A percentile compares a stretch with the other conserved stretches of the same genome.
Evolutionary conservation across 345 rosid species (phyloP).

Genomic region (Lumnitzera littorea): DNA sequence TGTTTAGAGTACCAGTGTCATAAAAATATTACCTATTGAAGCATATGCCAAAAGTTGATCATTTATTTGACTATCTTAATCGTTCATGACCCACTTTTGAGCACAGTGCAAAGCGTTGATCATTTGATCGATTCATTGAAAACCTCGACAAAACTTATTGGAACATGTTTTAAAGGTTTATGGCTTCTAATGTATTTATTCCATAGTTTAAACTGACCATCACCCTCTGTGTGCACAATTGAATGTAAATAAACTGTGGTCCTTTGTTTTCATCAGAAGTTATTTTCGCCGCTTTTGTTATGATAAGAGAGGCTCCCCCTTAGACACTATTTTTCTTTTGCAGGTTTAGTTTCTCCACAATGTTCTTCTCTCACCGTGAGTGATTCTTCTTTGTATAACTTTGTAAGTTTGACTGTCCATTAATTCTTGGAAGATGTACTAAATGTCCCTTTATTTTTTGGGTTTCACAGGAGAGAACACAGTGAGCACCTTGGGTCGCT

Average conservation of each 20-base stretch:
- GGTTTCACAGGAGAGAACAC: slow-evolving; percentile 76
- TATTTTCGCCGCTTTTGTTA: background rate
- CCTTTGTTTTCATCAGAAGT: background rate
- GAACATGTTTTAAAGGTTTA: too few species aligned
- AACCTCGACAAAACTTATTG: too few species aligned
- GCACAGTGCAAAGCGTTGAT: too few species aligned
- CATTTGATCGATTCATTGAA: too few species aligned
- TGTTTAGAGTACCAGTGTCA: too few species aligned
- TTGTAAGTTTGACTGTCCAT: slow-evolving; percentile 2
- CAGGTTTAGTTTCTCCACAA: slow-evolving; percentile 99
- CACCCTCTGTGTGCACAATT: too few species aligned
- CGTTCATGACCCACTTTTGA: too few species aligned
- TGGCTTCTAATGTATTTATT: too few species aligned
- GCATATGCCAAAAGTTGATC: too few species aligned
- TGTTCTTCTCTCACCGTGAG: slow-evolving; percentile 98
- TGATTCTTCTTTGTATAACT: slow-evolving; percentile 8
- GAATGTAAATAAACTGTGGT: background rate
- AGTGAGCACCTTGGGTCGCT: slow-evolving; percentile 69
- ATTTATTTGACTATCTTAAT: too few species aligned
- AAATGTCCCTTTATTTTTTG: slow-evolving; percentile 7
- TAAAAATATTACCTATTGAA: too few species aligned
- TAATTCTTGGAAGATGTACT: background rate
- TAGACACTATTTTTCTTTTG: slow-evolving; percentile 23
- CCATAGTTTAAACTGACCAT: too few species aligned
- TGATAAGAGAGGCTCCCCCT: slow-evolving; percentile 4